phyloP scores from a whole-genome alignment of 2,329 filamentous ascomycete genomes.

The Penicillium sp. region DNA sequence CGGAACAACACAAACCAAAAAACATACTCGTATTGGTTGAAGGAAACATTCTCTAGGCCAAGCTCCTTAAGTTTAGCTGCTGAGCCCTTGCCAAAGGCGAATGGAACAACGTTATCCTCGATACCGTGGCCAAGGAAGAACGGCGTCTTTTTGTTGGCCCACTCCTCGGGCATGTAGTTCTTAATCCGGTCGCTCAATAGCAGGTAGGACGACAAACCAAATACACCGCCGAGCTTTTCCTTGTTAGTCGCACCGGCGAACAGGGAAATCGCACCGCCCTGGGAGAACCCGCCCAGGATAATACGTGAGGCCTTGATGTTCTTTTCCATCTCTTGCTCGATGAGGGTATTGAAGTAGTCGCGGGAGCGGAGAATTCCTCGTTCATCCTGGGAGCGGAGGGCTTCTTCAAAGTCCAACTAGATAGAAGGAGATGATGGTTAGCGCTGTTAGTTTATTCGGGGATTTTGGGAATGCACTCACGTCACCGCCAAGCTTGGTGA shows the following conservation, averaged over 20 bases:
- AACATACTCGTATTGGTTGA: constrained; percentile 72
- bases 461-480: constrained; percentile 25
- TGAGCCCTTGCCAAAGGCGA: constrained; percentile 66
- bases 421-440: neutral
- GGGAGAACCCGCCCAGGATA: constrained; percentile 64
- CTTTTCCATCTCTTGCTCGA: constrained; percentile 74
- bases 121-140: constrained; percentile 91
- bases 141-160: constrained; percentile 70
- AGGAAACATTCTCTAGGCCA: constrained; percentile 67
- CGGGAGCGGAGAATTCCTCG: constrained; percentile 70
- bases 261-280: constrained; percentile 85
- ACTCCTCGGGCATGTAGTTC: constrained; percentile 53
- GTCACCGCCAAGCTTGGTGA: constrained; percentile 45
- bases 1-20: neutral
- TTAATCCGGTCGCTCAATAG: constrained; percentile 65
- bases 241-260: constrained; percentile 73
- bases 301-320: constrained; percentile 82
- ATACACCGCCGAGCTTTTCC: constrained; percentile 79
- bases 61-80: constrained; percentile 64
- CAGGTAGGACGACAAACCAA: constrained; percentile 80
- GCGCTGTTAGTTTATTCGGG: neutral
- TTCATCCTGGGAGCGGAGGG: constrained; percentile 51
- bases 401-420: constrained; percentile 44
- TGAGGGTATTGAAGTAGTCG: constrained; percentile 73
- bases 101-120: constrained; percentile 68